Percentiles rank a stretch among this genome's conserved stretches.
These are phyloP conservation scores for Neoascochyta sp. DNA, from an alignment of 2,329 filamentous ascomycete genomes.

Conservation along the genomic window DNA sequence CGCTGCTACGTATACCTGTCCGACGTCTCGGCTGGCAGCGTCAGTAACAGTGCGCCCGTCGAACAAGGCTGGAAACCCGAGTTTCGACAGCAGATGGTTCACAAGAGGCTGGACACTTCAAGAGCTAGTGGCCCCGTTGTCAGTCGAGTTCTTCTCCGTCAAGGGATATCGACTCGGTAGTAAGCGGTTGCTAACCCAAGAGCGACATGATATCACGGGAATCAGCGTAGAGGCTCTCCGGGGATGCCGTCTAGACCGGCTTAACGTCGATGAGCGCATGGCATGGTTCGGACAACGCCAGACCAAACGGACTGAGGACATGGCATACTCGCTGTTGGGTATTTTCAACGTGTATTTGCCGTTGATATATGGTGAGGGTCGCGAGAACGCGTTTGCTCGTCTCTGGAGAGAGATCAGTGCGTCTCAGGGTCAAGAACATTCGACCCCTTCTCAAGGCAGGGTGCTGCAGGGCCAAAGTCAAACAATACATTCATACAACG, in stretches of 20 bases:
- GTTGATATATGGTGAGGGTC: slow-evolving; percentile 3
- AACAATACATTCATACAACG: not conserved
- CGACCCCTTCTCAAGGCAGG: not conserved
- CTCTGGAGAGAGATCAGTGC: slow-evolving; percentile 1
- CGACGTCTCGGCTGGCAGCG: slow-evolving; percentile 2
- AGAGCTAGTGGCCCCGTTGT: slow-evolving; percentile 4
- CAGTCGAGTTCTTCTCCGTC: slow-evolving; percentile 8
- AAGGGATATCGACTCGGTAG: slow-evolving; percentile 6
- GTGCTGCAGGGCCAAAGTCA: not conserved
- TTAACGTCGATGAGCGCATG: slow-evolving; percentile 3
- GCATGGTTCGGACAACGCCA: slow-evolving; percentile 10
- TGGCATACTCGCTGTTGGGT: slow-evolving; percentile 1
- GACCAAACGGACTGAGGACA: slow-evolving; percentile 12
- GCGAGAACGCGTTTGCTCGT: slow-evolving; percentile 3
- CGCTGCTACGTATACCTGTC: slow-evolving; percentile 5
- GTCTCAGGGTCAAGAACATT: not conserved
- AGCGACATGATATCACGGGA: slow-evolving; percentile 3
- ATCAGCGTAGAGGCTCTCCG: slow-evolving; percentile 3
- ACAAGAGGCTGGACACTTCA: slow-evolving; percentile 1
- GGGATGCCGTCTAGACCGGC: not conserved
- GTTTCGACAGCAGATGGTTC: slow-evolving; percentile 7
- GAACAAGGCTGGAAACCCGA: not conserved
- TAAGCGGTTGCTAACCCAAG: slow-evolving; percentile 1
- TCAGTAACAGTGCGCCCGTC: not conserved
- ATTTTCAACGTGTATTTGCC: slow-evolving; percentile 2